phyloP scores from a whole-genome alignment of 257 asterid species.

The Solanum habrochaites region DNA sequence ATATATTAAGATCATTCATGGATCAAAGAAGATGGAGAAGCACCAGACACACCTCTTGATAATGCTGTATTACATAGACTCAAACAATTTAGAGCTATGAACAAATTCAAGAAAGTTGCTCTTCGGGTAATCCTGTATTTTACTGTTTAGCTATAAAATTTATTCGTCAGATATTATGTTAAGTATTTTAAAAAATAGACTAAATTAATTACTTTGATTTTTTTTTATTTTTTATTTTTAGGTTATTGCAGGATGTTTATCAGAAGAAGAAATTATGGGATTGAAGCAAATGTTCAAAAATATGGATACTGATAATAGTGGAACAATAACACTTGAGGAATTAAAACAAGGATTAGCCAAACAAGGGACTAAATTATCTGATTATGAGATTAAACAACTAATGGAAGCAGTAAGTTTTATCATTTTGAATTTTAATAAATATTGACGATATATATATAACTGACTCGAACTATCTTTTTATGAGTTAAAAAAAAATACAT shows the following conservation, averaged over 20 bases:
- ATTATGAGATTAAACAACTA: slow-evolving; percentile 44
- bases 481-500: neutral
- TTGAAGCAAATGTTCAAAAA: slow-evolving; percentile 56
- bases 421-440: neutral
- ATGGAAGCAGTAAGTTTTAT: slow-evolving; percentile 53
- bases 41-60: slow-evolving; percentile 61
- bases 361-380: slow-evolving; percentile 57
- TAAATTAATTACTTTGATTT: neutral
- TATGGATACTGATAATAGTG: slow-evolving; percentile 54
- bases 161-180: neutral
- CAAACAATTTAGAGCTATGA: slow-evolving; percentile 69
- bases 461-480: neutral
- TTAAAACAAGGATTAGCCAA: slow-evolving; percentile 50
- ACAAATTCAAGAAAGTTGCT: slow-evolving; percentile 60
- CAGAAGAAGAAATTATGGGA: slow-evolving; percentile 70
- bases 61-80: slow-evolving; percentile 56
- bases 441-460: neutral
- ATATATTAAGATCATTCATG: slow-evolving; percentile 52
- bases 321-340: slow-evolving; percentile 60
- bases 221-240: neutral
- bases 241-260: slow-evolving; percentile 67
- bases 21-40: slow-evolving; percentile 72
- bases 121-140: slow-evolving; percentile 31
- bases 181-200: neutral
- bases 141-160: neutral